phyloP scores from a whole-genome alignment of 176 grass and related monocot species.

The Carex pumila region DNA sequence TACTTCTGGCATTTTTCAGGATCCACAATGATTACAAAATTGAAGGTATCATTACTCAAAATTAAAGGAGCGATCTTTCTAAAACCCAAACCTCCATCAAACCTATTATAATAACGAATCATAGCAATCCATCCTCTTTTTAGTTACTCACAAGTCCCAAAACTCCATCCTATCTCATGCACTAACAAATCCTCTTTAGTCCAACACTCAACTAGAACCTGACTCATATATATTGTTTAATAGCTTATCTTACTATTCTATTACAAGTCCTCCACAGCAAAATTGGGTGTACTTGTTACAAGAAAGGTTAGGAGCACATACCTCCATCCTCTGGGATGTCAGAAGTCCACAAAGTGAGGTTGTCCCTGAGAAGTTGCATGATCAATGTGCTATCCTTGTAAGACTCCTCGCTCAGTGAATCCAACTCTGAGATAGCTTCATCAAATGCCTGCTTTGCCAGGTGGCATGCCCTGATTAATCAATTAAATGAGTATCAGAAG shows the following conservation, averaged over 20 bases:
- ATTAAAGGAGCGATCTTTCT: background rate
- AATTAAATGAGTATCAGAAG: background rate
- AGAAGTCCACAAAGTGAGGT: constrained; percentile 60
- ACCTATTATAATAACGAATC: background rate
- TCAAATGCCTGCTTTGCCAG: constrained; percentile 64
- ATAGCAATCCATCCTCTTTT: background rate
- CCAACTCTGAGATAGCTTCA: constrained; percentile 53
- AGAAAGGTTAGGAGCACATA: constrained; percentile 14
- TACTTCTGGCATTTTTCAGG: no score
- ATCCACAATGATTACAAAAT: no score
- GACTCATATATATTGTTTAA: background rate
- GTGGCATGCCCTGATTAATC: constrained; percentile 38
- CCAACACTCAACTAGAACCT: background rate
- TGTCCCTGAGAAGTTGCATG: constrained; percentile 63
- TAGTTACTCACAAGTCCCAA: background rate
- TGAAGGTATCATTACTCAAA: background rate
- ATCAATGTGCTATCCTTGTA: constrained; percentile 68
- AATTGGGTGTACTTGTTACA: background rate
- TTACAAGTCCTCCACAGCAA: background rate
- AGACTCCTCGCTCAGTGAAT: constrained; percentile 48
- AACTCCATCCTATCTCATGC: background rate
- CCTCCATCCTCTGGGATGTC: constrained; percentile 54
- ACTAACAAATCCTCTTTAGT: background rate
- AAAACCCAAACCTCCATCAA: background rate
- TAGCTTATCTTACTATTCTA: background rate